These are phyloP conservation scores for Silene uniflora DNA, from an alignment of 148 eudicot genomes.

Conservation along the genomic window DNA sequence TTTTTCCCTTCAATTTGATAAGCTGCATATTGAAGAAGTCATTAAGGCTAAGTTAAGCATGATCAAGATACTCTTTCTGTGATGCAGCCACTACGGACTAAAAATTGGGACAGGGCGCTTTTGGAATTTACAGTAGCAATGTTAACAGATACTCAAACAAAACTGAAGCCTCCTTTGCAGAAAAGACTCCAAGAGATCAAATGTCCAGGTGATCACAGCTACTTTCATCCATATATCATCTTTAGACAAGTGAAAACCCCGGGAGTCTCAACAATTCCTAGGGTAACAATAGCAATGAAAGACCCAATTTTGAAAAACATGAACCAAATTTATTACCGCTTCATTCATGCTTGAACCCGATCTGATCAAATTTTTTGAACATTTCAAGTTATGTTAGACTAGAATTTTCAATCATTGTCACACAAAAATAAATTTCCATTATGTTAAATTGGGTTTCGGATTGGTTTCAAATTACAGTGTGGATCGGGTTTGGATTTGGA, in stretches of 20 bases:
- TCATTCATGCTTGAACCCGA: too few species aligned
- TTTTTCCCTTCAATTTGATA: too few species aligned
- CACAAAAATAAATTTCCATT: too few species aligned
- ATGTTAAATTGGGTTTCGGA: too few species aligned
- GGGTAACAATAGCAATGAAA: neutral
- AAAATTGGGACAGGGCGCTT: constrained; percentile 89
- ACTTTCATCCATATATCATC: neutral
- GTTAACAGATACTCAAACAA: constrained; percentile 57
- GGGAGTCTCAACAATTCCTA: neutral
- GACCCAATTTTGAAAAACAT: too few species aligned
- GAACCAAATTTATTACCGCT: too few species aligned
- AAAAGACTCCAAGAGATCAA: constrained; percentile 60
- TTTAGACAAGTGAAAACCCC: neutral
- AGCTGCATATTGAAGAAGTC: neutral
- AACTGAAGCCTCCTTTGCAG: constrained; percentile 49
- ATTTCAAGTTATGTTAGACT: too few species aligned
- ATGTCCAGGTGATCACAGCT: constrained; percentile 64
- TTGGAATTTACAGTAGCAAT: constrained; percentile 62
- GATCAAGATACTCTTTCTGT: neutral
- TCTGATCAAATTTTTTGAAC: too few species aligned
- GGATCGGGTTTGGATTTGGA: too few species aligned
- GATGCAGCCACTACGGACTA: constrained; percentile 71
- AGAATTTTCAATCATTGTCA: too few species aligned
- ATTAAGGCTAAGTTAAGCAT: neutral
- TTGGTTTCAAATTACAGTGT: too few species aligned